Conservation (phyloP, 2,329 filamentous ascomycete species). For the Bipolaris oryzae region DNA sequence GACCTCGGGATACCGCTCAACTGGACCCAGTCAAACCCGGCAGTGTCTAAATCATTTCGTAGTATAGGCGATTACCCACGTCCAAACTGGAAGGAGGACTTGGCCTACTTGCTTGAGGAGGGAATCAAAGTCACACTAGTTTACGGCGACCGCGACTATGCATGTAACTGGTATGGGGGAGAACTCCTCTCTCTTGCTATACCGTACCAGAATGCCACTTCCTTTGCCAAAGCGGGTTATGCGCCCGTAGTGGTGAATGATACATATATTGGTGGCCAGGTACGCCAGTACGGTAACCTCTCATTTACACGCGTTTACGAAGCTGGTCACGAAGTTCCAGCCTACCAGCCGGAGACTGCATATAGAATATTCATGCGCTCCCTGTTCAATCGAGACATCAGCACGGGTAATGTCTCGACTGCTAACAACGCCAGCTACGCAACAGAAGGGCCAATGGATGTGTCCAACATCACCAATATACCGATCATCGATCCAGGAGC, state of each 20-base stretch:
- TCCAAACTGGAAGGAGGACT: constrained; percentile 55
- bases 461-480: constrained; percentile 54
- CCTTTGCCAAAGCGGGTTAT: constrained; percentile 73
- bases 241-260: constrained; percentile 72
- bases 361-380: constrained; percentile 61
- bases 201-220: constrained; percentile 56
- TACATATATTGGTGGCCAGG: constrained; percentile 71
- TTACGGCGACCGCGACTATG: constrained; percentile 48
- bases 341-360: constrained; percentile 55
- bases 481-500: constrained; percentile 49
- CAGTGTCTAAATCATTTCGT: constrained; percentile 56
- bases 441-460: constrained; percentile 45
- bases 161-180: constrained; percentile 72
- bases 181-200: constrained; percentile 70
- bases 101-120: constrained; percentile 61
- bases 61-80: constrained; percentile 57
- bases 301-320: constrained; percentile 60
- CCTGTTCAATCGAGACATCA: constrained; percentile 58
- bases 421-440: constrained; percentile 48
- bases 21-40: constrained; percentile 54
- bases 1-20: constrained; percentile 65
- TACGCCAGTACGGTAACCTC: constrained; percentile 76
- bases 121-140: constrained; percentile 43
- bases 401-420: constrained; percentile 58
- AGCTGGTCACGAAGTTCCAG: constrained; percentile 60